phyloP scores from a whole-genome alignment of 805 yeast species.

The Kluyveromyces dobzhanskii region DNA sequence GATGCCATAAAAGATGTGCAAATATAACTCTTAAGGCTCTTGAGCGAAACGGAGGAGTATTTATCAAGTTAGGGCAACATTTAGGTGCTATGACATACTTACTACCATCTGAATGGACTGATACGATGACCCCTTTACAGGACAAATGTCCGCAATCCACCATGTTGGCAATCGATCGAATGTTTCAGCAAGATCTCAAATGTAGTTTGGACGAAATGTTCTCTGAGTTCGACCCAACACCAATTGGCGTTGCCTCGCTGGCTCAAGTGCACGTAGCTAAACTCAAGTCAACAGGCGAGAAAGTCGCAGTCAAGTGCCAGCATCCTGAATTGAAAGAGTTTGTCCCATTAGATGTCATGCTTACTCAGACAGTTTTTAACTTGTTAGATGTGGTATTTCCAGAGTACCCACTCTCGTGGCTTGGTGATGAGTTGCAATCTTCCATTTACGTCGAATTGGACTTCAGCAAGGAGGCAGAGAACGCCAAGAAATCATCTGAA shows the following conservation, averaged over 20 bases:
- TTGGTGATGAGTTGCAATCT: conserved; percentile 84
- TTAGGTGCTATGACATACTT: conserved; percentile 85
- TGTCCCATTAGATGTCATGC: conserved; percentile 80
- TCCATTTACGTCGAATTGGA: conserved; percentile 89
- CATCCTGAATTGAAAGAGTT: conserved; percentile 82
- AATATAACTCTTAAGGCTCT: conserved; percentile 68
- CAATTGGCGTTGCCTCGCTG: conserved; percentile 91
- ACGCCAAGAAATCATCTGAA: conserved; percentile 61
- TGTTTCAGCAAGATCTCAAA: conserved; percentile 68
- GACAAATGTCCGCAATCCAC: conserved; percentile 83
- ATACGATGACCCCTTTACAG: conserved; percentile 86
- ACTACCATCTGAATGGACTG: conserved; percentile 91
- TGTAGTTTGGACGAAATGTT: conserved; percentile 52
- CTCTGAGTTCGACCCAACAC: conserved; percentile 53
- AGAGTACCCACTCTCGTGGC: conserved; percentile 88
- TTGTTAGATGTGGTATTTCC: conserved; percentile 77
- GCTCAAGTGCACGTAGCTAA: conserved; percentile 91
- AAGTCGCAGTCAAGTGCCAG: conserved; percentile 91
- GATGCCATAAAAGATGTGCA: conserved; percentile 74
- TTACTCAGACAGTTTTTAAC: conserved; percentile 69
- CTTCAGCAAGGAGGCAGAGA: conserved; percentile 77
- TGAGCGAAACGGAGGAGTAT: conserved; percentile 83
- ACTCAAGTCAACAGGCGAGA: conserved; percentile 46
- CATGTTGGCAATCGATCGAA: conserved; percentile 51
- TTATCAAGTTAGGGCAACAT: conserved; percentile 93